Conservation (phyloP, 2,329 filamentous ascomycete species). For the Westerdykella aurantiaca region DNA sequence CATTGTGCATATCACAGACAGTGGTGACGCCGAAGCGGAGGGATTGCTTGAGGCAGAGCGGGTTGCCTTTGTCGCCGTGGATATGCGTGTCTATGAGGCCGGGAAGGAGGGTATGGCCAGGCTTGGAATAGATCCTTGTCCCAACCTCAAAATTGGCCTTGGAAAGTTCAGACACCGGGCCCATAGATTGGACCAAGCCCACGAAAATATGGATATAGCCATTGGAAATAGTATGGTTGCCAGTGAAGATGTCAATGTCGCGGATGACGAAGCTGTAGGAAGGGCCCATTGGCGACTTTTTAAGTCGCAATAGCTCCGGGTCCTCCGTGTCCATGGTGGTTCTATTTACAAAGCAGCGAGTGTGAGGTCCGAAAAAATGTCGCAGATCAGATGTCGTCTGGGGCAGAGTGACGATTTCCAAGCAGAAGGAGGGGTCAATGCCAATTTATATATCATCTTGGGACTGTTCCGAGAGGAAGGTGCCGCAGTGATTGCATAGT, state of each 20-base stretch:
- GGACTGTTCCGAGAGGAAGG: no score
- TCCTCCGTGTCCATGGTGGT: no score
- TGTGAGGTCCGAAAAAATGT: no score
- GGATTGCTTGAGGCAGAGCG: conserved; percentile 39
- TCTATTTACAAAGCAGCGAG: no score
- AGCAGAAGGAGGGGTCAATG: no score
- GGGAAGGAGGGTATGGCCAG: conserved; percentile 45
- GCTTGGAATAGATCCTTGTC: conserved; percentile 33
- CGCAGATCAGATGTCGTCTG: no score
- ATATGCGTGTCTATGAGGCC: conserved; percentile 50
- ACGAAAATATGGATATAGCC: conserved; percentile 40
- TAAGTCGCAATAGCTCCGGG: no score
- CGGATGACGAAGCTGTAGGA: conserved; percentile 33
- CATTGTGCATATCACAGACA: conserved; percentile 47
- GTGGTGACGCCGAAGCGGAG: conserved; percentile 49
- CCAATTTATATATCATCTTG: no score
- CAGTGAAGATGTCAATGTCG: conserved; percentile 46
- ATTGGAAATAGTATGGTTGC: conserved; percentile 37
- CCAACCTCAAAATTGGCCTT: no score
- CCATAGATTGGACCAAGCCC: conserved; percentile 38
- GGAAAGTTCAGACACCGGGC: conserved; percentile 14
- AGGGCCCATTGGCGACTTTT: no score
- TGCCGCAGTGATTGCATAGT: no score
- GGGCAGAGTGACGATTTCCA: no score
- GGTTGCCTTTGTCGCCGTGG: conserved; percentile 41